Base-by-base conservation (phyloP, 495 filamentous ascomycete species). In the Hapsidospora chrysogenum region DNA sequence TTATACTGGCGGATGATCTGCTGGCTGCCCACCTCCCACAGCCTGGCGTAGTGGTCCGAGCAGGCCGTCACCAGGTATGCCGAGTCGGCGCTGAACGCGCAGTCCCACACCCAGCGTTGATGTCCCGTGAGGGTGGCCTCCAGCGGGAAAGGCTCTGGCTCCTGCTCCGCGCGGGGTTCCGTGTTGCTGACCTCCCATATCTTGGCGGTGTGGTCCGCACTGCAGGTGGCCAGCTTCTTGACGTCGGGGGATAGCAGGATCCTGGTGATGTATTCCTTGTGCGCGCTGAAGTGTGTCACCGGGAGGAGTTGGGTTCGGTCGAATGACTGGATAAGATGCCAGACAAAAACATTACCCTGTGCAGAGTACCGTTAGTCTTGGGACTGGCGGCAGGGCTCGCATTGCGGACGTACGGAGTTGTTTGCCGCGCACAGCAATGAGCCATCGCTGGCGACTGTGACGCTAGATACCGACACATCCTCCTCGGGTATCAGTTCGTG, bases 71-170 rank as follows among this genome's bases (percentile, higher is more conserved):
- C 89, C 2, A 97, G 61, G 50, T 97, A 97, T 0, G 89, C 89
- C 22, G 79, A 86, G 51, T 97, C 89, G 8, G 92, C 89, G 40
- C 81, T 89, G 60, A 96, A 97, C 2, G 89, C 89, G 51, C 89
- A 97, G 55, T 97, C 89, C 89, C 89, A 97, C 0, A 97, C 89
- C 89, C 89, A 97, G 22, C 89, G 77, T 55, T 97, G 89, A 53
- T 97, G 89, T 37, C 80, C 79, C n/a, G 78, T 75, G 1, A 97
- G 70, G 2, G 84, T 92, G 4, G 83, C 86, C 53, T 96, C 85
- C 4, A 94, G 66, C 9, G 69, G 78, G 67, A 70, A 92, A 38
- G 61, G 74, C 57, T 54, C 66, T 38, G 45, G 52, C 31, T 56
- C 43, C 27, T 19, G 35, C 8, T 28, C 37, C 1, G 30, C 28